Evolutionary conservation across 192 early-diverging fungal species (phyloP), one percentile per base, ranked within the genome.

Genomic region (Mortierella antarctica): DNA sequence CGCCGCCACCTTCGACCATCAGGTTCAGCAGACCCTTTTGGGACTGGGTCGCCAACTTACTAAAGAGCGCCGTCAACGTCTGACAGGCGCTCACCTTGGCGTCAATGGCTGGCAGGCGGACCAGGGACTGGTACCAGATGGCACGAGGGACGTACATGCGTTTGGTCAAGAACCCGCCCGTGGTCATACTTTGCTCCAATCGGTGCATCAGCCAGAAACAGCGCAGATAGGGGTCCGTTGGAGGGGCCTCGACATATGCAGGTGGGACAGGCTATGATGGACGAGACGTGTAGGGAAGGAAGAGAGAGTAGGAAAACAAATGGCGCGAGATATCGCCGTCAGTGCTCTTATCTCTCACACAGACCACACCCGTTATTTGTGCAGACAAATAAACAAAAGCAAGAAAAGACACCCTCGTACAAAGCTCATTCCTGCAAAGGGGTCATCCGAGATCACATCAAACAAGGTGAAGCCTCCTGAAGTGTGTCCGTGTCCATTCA

Each of bases 191-290:
- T 48, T 81, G 83, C 51, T 82, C 83, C 39, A 84, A 56, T 53
- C 62, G 66, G 23, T 57, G 67, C 83, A 84, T 84, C 44, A 84
- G 56, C 83, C 83, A 84, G 57, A 84, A 84, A 17, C 78, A 75
- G 20, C 77, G 70, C 15, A 84, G 44, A 67, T 73, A 70, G 7
- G 80, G 51, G 44, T 84, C 83, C 55, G 56, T 57, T 0, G 83
- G 83, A 49, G 78, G 51, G 21, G 60, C 58, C 12, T 84, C 83
- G 7, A 70, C 44, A 20, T 51, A 70, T 13, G 74, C 62, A 49
- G 74, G 74, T 18, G 74, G 74, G 14, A 70, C 23, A 15, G 74
- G 74, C 74, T 76, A 58, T 7, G 45, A 10, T 31, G 20, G 31
- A 53, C 7, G 13, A 60, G 12, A 40, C 15, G 12, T 8, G 10